These are phyloP conservation scores for Phytomonas sp. DNA, from an alignment of 208 protist species.

Conservation along the genomic window DNA sequence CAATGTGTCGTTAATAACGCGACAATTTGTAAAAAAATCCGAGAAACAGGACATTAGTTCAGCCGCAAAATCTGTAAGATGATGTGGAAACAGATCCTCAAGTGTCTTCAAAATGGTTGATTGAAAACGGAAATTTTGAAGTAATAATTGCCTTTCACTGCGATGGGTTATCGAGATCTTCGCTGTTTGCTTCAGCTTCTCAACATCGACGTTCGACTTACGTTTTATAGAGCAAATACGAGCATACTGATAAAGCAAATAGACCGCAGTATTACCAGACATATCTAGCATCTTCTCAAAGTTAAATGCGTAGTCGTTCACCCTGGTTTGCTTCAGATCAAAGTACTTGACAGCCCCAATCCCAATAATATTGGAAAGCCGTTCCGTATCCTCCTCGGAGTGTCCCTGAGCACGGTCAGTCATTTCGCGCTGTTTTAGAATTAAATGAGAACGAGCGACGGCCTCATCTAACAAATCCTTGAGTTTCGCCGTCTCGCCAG, in stretches of 20 bases:
- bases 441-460: slow-evolving; percentile 66
- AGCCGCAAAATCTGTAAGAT: slow-evolving; percentile 95
- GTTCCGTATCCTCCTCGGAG: slow-evolving; percentile 71
- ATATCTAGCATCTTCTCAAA: slow-evolving; percentile 95
- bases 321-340: slow-evolving; percentile 92
- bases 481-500: slow-evolving; percentile 92
- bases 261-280: slow-evolving; percentile 95
- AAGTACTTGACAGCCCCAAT: slow-evolving; percentile 96
- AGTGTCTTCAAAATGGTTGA: slow-evolving; percentile 80
- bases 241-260: slow-evolving; percentile 96
- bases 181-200: slow-evolving; percentile 39
- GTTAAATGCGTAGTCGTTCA: slow-evolving; percentile 93
- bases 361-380: slow-evolving; percentile 87
- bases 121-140: slow-evolving; percentile 83
- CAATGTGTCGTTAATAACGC: slow-evolving; percentile 71
- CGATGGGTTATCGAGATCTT: slow-evolving; percentile 67
- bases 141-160: slow-evolving; percentile 79
- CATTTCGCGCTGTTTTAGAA: slow-evolving; percentile 77
- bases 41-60: slow-evolving; percentile 91
- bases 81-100: slow-evolving; percentile 90
- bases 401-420: slow-evolving; percentile 71
- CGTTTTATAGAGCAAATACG: slow-evolving; percentile 93
- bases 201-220: slow-evolving; percentile 73
- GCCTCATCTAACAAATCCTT: slow-evolving; percentile 95
- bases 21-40: slow-evolving; percentile 93